Evolutionary conservation across 2,329 filamentous ascomycete species (phyloP).

Genomic region (Fusarium musae): DNA sequence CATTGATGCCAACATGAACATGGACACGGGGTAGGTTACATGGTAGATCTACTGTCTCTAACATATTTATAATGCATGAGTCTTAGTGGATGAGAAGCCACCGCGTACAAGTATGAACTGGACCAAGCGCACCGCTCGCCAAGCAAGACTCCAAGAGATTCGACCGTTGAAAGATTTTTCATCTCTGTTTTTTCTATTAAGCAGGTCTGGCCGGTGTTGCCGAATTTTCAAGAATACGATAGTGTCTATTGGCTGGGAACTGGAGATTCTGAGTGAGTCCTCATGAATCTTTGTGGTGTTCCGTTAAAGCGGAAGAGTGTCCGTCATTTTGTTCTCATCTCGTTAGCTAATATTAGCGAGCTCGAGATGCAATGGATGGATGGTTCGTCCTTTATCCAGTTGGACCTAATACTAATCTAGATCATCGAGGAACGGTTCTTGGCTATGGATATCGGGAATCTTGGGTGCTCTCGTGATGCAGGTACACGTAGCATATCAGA

Average conservation of each 20-base stretch:
- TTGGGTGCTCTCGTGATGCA: conserved; percentile 20
- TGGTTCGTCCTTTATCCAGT: background rate
- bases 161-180: conserved; percentile 12
- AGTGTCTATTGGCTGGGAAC: background rate
- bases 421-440: conserved; percentile 14
- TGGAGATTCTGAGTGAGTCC: background rate
- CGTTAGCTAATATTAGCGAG: conserved; percentile 5
- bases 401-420: background rate
- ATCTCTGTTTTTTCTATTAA: background rate
- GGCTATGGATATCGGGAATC: conserved; percentile 9
- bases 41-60: background rate
- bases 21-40: conserved; percentile 21
- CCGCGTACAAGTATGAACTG: background rate
- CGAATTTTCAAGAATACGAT: conserved; percentile 1
- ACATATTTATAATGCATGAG: conserved; percentile 2
- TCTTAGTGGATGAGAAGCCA: background rate
- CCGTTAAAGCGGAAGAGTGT: conserved; percentile 8
- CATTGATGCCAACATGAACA: background rate
- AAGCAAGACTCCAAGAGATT: background rate
- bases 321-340: conserved; percentile 12
- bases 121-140: conserved; percentile 7
- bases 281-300: background rate
- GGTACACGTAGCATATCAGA: conserved; percentile 8
- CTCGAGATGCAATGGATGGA: background rate
- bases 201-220: conserved; percentile 3